These are phyloP conservation scores for Strobilomyces dryophilus DNA, from an alignment of 768 basidiomycete species.

Conservation along the genomic window DNA sequence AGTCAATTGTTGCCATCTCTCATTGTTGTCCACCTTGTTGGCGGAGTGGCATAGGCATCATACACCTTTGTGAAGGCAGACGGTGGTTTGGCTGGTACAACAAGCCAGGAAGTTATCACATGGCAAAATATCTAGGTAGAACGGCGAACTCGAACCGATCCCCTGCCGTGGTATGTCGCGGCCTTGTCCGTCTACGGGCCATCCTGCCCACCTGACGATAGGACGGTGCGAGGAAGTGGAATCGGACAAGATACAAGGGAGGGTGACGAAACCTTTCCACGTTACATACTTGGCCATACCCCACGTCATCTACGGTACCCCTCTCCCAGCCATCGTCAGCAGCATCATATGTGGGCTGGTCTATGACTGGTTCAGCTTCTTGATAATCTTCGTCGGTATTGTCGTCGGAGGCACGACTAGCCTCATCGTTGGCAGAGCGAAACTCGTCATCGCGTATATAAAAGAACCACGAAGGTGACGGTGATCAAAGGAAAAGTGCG, in stretches of 20 bases:
- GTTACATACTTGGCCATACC: constrained; percentile 19
- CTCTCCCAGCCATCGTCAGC: constrained; percentile 26
- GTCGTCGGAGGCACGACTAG: constrained; percentile 27
- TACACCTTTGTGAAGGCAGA: constrained; percentile 16
- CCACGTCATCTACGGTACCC: constrained; percentile 1
- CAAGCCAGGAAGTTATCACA: constrained; percentile 30
- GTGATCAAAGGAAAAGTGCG: constrained; percentile 26
- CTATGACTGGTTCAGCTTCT: constrained; percentile 25
- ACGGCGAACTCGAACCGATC: constrained; percentile 27
- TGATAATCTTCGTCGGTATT: constrained; percentile 32
- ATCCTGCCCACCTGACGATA: constrained; percentile 26
- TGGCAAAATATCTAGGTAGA: constrained; percentile 32
- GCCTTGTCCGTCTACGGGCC: constrained; percentile 23
- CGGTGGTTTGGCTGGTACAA: constrained; percentile 35
- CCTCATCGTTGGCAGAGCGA: constrained; percentile 23
- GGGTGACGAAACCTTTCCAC: constrained; percentile 3
- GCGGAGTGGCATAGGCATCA: too few species aligned
- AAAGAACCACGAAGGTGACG: constrained; percentile 24
- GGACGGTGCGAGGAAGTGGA: constrained; percentile 4
- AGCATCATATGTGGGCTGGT: constrained; percentile 5
- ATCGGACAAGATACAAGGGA: not conserved
- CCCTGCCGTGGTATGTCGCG: constrained; percentile 22
- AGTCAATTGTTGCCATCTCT: too few species aligned
- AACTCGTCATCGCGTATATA: constrained; percentile 20
- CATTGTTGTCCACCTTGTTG: too few species aligned